Base-by-base conservation (phyloP, 2,329 filamentous ascomycete species). In the Colletotrichum sp. region DNA sequence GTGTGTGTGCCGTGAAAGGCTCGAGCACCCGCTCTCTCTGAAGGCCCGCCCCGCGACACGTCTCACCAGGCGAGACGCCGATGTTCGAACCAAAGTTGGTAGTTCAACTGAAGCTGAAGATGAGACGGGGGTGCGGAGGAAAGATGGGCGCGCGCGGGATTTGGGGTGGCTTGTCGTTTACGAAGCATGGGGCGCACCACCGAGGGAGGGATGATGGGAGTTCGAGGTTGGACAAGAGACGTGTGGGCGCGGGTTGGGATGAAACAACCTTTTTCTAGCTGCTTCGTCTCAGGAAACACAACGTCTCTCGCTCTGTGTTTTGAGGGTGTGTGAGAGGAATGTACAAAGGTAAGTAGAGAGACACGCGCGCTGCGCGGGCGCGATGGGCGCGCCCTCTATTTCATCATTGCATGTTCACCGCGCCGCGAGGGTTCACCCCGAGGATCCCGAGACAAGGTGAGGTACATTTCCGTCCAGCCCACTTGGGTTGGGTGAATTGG, bases 261-360 rank as follows among this genome's bases (percentile, higher is more conserved):
- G 68, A 71, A 75, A 75, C 30, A 26, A 13, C 13, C 52, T 63
- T 75, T 26, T n/a, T 62, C 59, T 62, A 67, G 68, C 62, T 62
- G 68, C 72, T 55, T 72, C 57, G 55, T 75, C 68, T 39, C 36
- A 62, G 73, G 44, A 55, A 63, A 68, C 63, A 69, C 52, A 44
- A 73, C 57, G 44, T 44, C 62, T 49, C 9, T 49, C 9, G 1
- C 39, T n/a, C 39, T 49, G 9, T 49, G 39, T 49, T 49, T 49
- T 62, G 59, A 21, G 26, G 18, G 28, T n/a, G 30, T 62, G 59
- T 8, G 18, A 63, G 18, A 63, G 73, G 63, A 76, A 76, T 59
- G 39, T 15, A 39, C 28, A 52, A 15, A 15, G 15, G 16, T 32
- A 32, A 12, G 16, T 34, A 36, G 16, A 24, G 32, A 32, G n/a